Conservation (phyloP, 129 eudicot species). For the Centrapalus pauciflorus region DNA sequence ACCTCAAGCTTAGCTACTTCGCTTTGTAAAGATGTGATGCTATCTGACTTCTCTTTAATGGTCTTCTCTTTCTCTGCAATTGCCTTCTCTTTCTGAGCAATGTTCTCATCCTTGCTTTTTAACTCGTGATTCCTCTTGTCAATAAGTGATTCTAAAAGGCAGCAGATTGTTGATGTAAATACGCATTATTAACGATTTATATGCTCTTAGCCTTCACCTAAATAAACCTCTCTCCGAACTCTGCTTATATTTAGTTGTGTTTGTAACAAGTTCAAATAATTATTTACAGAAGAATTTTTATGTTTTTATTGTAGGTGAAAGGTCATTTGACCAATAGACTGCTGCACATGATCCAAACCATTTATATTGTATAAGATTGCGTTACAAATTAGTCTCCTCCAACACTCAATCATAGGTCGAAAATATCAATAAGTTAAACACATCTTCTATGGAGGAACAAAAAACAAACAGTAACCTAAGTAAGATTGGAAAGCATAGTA, state of each 20-base stretch:
- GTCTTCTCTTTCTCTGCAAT: constrained; percentile 39
- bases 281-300: not conserved
- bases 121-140: constrained; percentile 46
- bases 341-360: not conserved
- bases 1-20: constrained; percentile 53
- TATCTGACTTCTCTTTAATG: constrained; percentile 48
- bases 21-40: constrained; percentile 37
- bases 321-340: not conserved
- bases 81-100: constrained; percentile 26
- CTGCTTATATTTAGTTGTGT: not conserved
- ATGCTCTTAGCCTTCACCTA: not conserved
- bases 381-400: not conserved
- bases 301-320: not conserved
- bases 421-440: not conserved
- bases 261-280: not conserved
- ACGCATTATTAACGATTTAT: not conserved
- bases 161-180: not conserved
- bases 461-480: not conserved
- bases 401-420: not conserved
- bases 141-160: constrained; percentile 43
- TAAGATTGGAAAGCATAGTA: not conserved
- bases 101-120: constrained; percentile 48
- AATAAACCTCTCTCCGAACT: not conserved
- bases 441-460: not conserved
- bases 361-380: not conserved